A percentile compares a stretch with the other conserved stretches of the same genome.
Evolutionary conservation across 2,329 filamentous ascomycete species (phyloP).

Genomic region (Tolypocladium guangdongense): DNA sequence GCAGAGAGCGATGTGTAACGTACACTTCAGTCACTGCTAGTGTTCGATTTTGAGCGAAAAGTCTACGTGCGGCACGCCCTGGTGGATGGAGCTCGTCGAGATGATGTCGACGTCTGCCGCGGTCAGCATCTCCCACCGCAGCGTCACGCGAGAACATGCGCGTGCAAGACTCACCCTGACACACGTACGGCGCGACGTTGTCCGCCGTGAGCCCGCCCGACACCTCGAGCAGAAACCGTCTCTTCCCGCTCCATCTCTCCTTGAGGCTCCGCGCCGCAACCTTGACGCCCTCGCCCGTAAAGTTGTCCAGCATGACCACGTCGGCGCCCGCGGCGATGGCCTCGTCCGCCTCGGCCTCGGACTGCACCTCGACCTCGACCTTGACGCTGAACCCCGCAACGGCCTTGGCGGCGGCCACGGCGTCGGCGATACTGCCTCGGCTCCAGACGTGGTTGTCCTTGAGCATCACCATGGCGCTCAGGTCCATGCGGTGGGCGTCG

Average conservation of each 20-base stretch:
- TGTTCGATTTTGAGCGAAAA: slow-evolving; percentile 82
- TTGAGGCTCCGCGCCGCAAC: slow-evolving; percentile 65
- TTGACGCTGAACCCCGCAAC: slow-evolving; percentile 86
- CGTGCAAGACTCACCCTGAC: slow-evolving; percentile 42
- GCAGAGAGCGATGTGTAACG: no score
- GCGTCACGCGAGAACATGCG: not conserved
- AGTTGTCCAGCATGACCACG: slow-evolving; percentile 97
- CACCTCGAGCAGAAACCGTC: slow-evolving; percentile 75
- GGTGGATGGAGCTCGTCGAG: slow-evolving; percentile 93
- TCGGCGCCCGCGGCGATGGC: slow-evolving; percentile 86
- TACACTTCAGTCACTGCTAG: slow-evolving; percentile 8
- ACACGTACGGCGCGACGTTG: slow-evolving; percentile 76
- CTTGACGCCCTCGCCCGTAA: slow-evolving; percentile 67
- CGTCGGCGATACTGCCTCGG: slow-evolving; percentile 72
- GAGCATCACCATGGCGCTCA: slow-evolving; percentile 94
- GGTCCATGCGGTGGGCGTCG: slow-evolving; percentile 82
- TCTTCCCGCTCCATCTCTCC: slow-evolving; percentile 64
- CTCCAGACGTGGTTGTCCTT: slow-evolving; percentile 99
- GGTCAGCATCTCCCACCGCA: not conserved
- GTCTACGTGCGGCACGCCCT: slow-evolving; percentile 87
- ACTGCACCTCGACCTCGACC: slow-evolving; percentile 92
- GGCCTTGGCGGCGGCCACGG: slow-evolving; percentile 71
- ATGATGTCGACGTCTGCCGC: slow-evolving; percentile 80
- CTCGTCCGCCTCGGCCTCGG: slow-evolving; percentile 77
- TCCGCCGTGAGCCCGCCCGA: slow-evolving; percentile 79